Evolutionary conservation across 192 early-diverging fungal genomes (phyloP), one percentile per base, ranked within the genome.

Genomic region (Entomortierella beljakovae): DNA sequence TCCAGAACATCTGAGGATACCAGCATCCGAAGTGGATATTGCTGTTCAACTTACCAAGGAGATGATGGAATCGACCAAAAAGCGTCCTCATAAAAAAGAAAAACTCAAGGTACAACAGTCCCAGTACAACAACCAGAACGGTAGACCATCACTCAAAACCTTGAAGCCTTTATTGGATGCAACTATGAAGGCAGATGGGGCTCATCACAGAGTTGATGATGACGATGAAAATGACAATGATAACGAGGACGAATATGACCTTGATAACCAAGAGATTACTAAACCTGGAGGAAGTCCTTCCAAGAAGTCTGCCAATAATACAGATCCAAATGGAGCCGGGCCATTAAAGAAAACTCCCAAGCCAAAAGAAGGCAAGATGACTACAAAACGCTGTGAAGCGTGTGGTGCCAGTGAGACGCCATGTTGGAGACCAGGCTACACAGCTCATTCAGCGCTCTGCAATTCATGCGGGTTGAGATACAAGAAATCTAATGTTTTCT

Each of bases 391-490:
- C 25, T 83, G 82, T 56, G 82, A 80, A 9, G 80, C 77, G 22
- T 83, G 82, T 58, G 64, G 72, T 9, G 68, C 77, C 2, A 68
- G 63, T 11, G 80, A 75, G 46, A 83, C 82, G 3, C 82, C 82
- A 1, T 83, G 82, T 33, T 83, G 82, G 82, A 38, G 82, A 37
- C 82, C 82, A 2, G 82, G 77, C 22, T 83, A 80, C 59, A 68
- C 66, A 23, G n/a, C 62, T 1, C 64, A 76, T 43, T 68, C 73
- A 15, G 68, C 80, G 9, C 42, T 83, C 8, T 83, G 82, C 61
- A 83, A 83, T 48, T 80, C 77, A 25, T 83, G 82, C 34, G 82
- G 82, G 6, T 42, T 83, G 3, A 53, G 82, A 22, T 83, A 83
- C 57, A 83, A 83, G 49, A 83, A 83, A 29, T 80, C 82, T 10